Evolutionary conservation across 1,284 basidiomycete species (phyloP), one percentile per base, ranked within the genome.

Genomic region (Pyrrhoderma noxium): DNA sequence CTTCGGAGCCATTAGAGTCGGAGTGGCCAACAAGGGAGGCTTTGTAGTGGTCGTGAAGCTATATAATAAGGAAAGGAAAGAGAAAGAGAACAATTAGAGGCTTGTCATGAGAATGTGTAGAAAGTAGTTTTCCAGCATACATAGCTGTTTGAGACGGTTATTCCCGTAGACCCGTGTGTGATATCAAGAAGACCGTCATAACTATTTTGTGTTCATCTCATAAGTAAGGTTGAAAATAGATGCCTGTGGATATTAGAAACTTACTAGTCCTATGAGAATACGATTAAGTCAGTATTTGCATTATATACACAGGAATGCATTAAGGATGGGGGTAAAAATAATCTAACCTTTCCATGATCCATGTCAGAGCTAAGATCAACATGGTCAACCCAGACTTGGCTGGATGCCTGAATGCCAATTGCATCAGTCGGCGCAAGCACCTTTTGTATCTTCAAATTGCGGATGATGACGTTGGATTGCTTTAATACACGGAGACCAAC

Each of bases 401-500:
- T 62, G 14, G 74, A 56, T n/a, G 61, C 59, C 56, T 74, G 71
- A 41, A 74, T 64, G 31, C 70, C 72, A 47, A 73, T 65, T 23
- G 69, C 69, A 59, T 74, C 71, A 51, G 66, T 68, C 47, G 66
- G 68, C 14, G 72, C 71, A 0, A 74, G 60, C 25, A 76, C 73
- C 60, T 75, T 75, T 37, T 70, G 70, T 51, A 76, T 69, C 59
- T 72, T 74, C 58, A 76, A 58, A 58, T 75, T 75, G 23, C 74
- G 68, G 55, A 75, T 67, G 59, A 76, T 76, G 48, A 76, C 73
- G 53, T 76, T 75, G 35, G 54, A 59, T 44, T 65, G 66, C 34
- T 68, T 58, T 45, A 71, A 55, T 43, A 74, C 68, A 51, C 73
- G 70, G 41, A 73, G 64, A 1, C 71, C 72, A 54, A 68, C 64